Conservation (phyloP, 805 yeast genomes). For the Wickerhamomyces alni region DNA sequence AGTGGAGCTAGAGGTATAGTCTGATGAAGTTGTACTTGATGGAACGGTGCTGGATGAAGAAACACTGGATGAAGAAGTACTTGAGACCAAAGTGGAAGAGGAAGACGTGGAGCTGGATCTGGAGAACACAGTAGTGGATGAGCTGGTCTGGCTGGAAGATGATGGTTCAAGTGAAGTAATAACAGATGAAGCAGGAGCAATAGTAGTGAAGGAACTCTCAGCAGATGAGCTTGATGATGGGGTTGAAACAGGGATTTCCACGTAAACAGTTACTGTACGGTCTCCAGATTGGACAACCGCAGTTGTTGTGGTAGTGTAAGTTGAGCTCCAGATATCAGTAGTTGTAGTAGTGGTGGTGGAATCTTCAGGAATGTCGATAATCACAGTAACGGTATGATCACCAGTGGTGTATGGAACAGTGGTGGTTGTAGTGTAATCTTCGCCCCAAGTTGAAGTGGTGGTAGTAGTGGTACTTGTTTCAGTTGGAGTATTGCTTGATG, state of each 20-base stretch:
- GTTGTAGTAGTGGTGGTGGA: background rate
- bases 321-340: background rate
- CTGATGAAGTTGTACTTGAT: no score
- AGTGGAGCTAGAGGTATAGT: no score
- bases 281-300: slow-evolving; percentile 1
- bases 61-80: background rate
- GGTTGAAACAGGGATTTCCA: slow-evolving; percentile 1
- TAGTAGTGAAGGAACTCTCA: no score
- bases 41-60: no score
- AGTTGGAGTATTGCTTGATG: slow-evolving; percentile 3
- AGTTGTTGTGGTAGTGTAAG: slow-evolving; percentile 2
- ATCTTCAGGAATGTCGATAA: background rate
- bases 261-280: background rate
- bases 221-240: no score
- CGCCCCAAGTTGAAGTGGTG: slow-evolving; percentile 1
- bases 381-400: slow-evolving; percentile 8
- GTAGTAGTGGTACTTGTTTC: slow-evolving; percentile 2
- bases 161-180: background rate
- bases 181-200: background rate
- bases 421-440: slow-evolving; percentile 7
- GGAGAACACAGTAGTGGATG: background rate
- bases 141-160: background rate
- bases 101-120: background rate
- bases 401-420: slow-evolving; percentile 7
- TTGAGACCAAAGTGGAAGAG: background rate